Base-by-base conservation (phyloP, 176 grass and related monocot genomes). In the Cocos nucifera region DNA sequence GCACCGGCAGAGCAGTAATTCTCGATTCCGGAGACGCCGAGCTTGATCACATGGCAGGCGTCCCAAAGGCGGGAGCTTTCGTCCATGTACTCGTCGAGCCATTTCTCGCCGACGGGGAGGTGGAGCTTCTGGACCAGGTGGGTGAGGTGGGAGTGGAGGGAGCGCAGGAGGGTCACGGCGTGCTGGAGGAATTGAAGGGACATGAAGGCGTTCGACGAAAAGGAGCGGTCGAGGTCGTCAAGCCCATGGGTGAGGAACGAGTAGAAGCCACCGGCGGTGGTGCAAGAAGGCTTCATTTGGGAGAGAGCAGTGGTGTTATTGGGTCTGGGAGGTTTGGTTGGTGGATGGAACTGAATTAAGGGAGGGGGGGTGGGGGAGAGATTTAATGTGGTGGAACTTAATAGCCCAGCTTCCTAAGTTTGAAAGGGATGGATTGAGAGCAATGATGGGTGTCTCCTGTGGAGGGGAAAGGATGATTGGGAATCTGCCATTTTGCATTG, bases 11-110 rank as follows among this genome's bases (percentile, higher is more conserved):
- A 54, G 65, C 18, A 32, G 65, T 68, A 68, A 21, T n/a, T 68
- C 65, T 68, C 65, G 25, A 68, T 54, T 12, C 65, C 65, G 18
- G 65, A 56, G 52, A 68, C 17, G 9, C 65, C 65, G 17, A 68
- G 65, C 53, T 68, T 68, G 65, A 68, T 68, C 28, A 68, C 65
- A 32, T 68, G 65, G 65, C 65, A 68, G 28, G 56, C 52, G 28
- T 68, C 52, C 65, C 65, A 68, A 22, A 68, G 65, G 52, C 65
- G 65, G 65, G 65, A 68, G 65, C 65, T 68, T 19, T 68, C 65
- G 18, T 68, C 65, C 65, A 68, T 68, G 28, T 68, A 68, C 53
- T 68, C 65, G 18, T 68, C 65, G 18, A 68, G 65, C 65, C 65
- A 68, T 28, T 53, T 29, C 53, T 68, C 65, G 12, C 65, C 65